Conservation (phyloP, 306 rosid species). For the Hylodesmum podocarpum region DNA sequence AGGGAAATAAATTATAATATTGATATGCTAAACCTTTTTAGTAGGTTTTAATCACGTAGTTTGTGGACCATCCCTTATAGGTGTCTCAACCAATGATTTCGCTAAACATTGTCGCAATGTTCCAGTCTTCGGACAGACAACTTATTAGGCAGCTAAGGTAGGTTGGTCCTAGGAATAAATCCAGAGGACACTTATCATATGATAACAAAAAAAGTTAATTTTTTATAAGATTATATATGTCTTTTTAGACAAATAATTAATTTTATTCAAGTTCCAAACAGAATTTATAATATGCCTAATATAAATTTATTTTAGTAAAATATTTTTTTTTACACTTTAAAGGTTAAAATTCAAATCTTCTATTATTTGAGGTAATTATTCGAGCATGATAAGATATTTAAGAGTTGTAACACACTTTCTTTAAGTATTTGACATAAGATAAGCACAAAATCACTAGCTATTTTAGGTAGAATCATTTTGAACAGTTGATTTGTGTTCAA, state of each 20-base stretch:
- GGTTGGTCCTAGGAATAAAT: slow-evolving; percentile 19
- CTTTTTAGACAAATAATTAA: neutral
- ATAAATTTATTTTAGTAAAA: neutral
- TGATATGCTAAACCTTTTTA: neutral
- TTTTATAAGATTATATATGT: neutral
- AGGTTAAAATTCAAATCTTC: neutral
- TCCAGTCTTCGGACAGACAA: neutral
- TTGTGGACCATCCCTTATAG: slow-evolving; percentile 38
- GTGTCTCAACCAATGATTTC: slow-evolving; percentile 46
- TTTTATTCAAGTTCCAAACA: neutral
- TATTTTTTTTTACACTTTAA: too few species aligned
- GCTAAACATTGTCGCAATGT: slow-evolving; percentile 20
- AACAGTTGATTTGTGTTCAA: too few species aligned
- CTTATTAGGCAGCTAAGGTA: slow-evolving; percentile 9
- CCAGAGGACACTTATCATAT: neutral
- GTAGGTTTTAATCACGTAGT: slow-evolving; percentile 20
- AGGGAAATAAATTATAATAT: neutral
- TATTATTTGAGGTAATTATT: too few species aligned
- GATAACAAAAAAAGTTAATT: neutral
- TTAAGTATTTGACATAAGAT: too few species aligned
- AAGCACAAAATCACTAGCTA: too few species aligned
- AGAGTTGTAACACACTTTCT: too few species aligned
- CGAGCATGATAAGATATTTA: too few species aligned
- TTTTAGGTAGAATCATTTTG: too few species aligned
- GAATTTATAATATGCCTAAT: neutral